A percentile compares a stretch with the other conserved stretches of the same genome.
Evolutionary conservation across 441 rosid genomes (phyloP).

Genomic region (Corymbia citriodora): DNA sequence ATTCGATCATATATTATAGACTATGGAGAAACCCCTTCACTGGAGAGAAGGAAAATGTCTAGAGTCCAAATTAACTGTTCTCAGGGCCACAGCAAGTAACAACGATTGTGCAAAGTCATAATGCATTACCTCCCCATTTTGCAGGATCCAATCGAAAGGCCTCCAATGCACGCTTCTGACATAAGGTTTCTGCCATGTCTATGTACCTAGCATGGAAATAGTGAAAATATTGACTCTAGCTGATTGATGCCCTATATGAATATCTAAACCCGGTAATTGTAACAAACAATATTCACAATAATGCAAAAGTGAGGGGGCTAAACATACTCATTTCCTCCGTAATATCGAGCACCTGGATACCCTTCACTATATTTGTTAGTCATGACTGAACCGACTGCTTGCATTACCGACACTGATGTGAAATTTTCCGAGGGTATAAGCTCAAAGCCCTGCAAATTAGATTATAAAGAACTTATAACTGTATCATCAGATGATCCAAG

Average conservation of each 20-base stretch:
- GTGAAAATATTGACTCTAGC: neutral
- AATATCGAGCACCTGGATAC: constrained; percentile 94
- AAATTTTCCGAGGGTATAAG: constrained; percentile 95
- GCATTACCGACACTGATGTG: constrained; percentile 86
- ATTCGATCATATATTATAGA: neutral
- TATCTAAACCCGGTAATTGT: neutral
- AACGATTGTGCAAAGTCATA: neutral
- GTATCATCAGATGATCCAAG: neutral
- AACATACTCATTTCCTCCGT: constrained; percentile 93
- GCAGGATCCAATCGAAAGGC: constrained; percentile 82
- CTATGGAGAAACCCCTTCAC: neutral
- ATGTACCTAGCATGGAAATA: constrained; percentile 56
- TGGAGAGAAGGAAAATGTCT: neutral
- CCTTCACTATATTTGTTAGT: constrained; percentile 97
- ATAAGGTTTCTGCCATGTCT: constrained; percentile 90
- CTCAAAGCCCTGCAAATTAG: constrained; percentile 61
- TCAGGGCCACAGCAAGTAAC: neutral
- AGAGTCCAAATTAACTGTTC: neutral
- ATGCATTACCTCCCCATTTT: constrained; percentile 85
- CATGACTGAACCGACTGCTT: constrained; percentile 96
- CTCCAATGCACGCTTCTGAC: constrained; percentile 92
- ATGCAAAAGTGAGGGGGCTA: neutral
- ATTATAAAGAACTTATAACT: constrained; percentile 1
- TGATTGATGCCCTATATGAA: neutral
- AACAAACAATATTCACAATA: neutral